phyloP scores from a whole-genome alignment of 176 grass and related monocot genomes.

The Oryza longistaminata region DNA sequence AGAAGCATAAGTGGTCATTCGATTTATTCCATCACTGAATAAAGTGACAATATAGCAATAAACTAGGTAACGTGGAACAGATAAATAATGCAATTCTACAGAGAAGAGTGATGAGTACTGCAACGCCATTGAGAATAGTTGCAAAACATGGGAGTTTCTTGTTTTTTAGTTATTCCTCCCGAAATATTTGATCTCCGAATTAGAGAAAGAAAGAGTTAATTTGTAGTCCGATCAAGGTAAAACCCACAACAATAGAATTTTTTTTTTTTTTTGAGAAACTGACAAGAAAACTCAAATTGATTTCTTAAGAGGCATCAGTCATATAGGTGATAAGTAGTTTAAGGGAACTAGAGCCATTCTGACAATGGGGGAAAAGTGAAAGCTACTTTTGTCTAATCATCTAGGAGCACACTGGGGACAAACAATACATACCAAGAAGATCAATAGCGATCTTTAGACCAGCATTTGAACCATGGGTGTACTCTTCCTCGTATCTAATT shows the following conservation, averaged over 20 bases:
- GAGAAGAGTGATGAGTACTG: not conserved
- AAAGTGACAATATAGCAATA: constrained; percentile 10
- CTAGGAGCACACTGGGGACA: not conserved
- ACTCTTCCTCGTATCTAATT: constrained; percentile 84
- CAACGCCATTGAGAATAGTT: constrained; percentile 13
- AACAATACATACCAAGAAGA: constrained; percentile 69
- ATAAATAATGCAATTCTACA: constrained; percentile 12
- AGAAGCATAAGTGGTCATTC: constrained; percentile 33
- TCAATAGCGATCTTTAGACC: constrained; percentile 97
- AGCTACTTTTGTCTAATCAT: not conserved
- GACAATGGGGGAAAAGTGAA: not conserved
- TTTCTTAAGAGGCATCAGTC: not conserved
- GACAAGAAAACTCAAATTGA: not conserved
- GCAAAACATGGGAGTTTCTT: not conserved
- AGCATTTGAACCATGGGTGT: constrained; percentile 88
- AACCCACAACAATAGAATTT: not conserved
- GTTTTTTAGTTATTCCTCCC: not conserved
- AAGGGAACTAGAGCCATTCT: not conserved
- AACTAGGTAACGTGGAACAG: constrained; percentile 3
- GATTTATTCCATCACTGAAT: not conserved
- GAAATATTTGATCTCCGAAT: not conserved
- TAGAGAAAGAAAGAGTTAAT: not conserved
- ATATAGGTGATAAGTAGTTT: not conserved
- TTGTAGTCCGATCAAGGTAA: not conserved
- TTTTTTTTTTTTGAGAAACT: not conserved